phyloP scores from a whole-genome alignment of 2,329 filamentous ascomycete genomes.

The Sordariomycetes sp. region DNA sequence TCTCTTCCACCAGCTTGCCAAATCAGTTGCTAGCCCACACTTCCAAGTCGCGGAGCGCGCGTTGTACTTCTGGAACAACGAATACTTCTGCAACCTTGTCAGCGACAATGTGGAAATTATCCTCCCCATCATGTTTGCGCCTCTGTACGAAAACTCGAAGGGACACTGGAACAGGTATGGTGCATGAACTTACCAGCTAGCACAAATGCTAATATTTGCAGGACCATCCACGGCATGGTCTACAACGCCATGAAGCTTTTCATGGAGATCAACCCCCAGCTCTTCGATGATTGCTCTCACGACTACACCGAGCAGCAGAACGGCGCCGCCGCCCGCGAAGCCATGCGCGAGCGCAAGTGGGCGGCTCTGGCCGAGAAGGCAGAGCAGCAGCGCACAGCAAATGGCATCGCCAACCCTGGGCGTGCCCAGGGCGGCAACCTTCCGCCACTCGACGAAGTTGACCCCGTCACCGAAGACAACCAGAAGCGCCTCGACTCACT shows the following conservation, averaged over 20 bases:
- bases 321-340: conserved; percentile 76
- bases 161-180: conserved; percentile 95
- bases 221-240: conserved; percentile 98
- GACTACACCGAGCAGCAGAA: conserved; percentile 97
- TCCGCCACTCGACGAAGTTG: conserved; percentile 62
- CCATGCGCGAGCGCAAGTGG: conserved; percentile 79
- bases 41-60: conserved; percentile 98
- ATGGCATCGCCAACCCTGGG: conserved; percentile 19
- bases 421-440: conserved; percentile 30
- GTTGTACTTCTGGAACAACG: conserved; percentile 99
- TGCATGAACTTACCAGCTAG: not conserved
- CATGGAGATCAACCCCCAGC: conserved; percentile 98
- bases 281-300: conserved; percentile 97
- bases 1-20: conserved; percentile 92
- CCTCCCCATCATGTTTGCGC: conserved; percentile 97
- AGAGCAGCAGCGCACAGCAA: conserved; percentile 49
- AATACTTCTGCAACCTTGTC: conserved; percentile 98
- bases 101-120: conserved; percentile 99
- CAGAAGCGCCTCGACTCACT: conserved; percentile 83
- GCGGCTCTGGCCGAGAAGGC: conserved; percentile 76
- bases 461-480: conserved; percentile 72
- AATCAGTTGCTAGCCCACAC: conserved; percentile 95
- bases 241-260: conserved; percentile 99
- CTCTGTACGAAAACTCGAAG: conserved; percentile 97
- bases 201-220: conserved; percentile 32